These are phyloP conservation scores for Candida orba DNA, from an alignment of 805 yeast species.

Conservation along the genomic window DNA sequence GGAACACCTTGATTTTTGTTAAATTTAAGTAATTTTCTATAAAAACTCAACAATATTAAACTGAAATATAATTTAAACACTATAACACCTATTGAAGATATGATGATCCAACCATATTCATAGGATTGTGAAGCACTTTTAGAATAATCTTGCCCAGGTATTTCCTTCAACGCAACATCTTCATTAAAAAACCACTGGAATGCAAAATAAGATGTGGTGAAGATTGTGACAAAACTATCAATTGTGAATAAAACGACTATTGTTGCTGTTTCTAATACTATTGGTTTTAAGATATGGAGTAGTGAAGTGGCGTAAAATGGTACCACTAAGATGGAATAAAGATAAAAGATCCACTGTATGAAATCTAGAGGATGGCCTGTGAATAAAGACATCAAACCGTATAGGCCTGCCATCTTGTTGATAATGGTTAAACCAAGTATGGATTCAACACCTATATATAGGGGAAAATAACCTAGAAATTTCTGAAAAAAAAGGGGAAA, in stretches of 20 bases:
- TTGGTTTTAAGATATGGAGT: conserved; percentile 42
- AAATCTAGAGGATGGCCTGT: conserved; percentile 84
- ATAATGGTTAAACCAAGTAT: conserved; percentile 68
- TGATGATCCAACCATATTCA: conserved; percentile 51
- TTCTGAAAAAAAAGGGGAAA: not conserved
- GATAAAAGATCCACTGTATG: conserved; percentile 76
- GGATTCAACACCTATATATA: conserved; percentile 82
- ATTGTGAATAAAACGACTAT: conserved; percentile 54
- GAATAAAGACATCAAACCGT: conserved; percentile 77
- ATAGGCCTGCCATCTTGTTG: conserved; percentile 84
- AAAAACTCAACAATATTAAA: conserved; percentile 50
- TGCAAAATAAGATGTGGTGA: conserved; percentile 70
- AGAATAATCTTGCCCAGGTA: conserved; percentile 23
- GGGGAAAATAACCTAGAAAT: conserved; percentile 66
- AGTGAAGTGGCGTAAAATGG: conserved; percentile 61
- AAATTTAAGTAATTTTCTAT: conserved; percentile 45
- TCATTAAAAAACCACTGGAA: conserved; percentile 67
- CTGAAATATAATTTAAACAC: conserved; percentile 53
- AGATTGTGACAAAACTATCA: conserved; percentile 60
- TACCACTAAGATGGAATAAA: conserved; percentile 53
- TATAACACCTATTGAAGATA: conserved; percentile 41
- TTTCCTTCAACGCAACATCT: conserved; percentile 19
- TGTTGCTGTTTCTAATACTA: conserved; percentile 53
- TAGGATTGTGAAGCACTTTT: conserved; percentile 52
- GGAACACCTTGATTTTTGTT: conserved; percentile 34